These are phyloP conservation scores for Kentomonas sorsogonicus DNA, from an alignment of 208 protist species.

Conservation along the genomic window DNA sequence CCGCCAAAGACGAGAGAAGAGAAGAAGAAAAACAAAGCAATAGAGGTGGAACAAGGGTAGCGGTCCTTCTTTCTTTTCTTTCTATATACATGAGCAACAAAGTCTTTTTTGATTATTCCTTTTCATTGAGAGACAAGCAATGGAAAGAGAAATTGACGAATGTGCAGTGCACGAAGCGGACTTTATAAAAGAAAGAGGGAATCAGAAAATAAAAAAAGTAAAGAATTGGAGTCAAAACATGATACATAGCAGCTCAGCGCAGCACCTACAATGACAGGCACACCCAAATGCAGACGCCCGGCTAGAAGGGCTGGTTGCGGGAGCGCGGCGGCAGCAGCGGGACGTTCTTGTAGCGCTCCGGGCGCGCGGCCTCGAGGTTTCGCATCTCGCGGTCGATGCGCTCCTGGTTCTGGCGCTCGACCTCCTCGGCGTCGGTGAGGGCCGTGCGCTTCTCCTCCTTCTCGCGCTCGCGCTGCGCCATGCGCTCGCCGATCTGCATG, in stretches of 20 bases:
- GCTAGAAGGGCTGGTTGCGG: conserved; percentile 35
- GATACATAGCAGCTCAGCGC: not conserved
- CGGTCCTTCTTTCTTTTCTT: not conserved
- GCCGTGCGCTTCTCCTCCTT: conserved; percentile 25
- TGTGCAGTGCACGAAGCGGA: too few relatives aligned
- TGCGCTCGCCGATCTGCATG: conserved; percentile 51
- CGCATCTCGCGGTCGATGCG: conserved; percentile 67
- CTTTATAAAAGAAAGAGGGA: conserved; percentile 1
- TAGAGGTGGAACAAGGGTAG: not conserved
- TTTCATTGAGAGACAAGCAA: too few relatives aligned
- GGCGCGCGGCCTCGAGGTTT: conserved; percentile 71
- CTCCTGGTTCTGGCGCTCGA: conserved; percentile 50
- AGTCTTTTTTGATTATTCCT: not conserved
- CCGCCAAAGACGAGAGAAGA: not conserved
- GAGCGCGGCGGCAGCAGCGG: conserved; percentile 46
- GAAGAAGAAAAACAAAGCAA: not conserved
- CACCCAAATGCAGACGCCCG: not conserved
- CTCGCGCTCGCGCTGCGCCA: conserved; percentile 35
- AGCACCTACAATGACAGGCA: not conserved
- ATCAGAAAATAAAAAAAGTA: not conserved
- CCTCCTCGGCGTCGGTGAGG: conserved; percentile 51
- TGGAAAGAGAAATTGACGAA: too few relatives aligned
- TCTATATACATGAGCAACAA: not conserved
- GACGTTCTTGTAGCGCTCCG: conserved; percentile 63
- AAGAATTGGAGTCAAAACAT: not conserved